Evolutionary conservation across 106 monocot genomes (phyloP).

Genomic region (Dioscorea zingiberensis): DNA sequence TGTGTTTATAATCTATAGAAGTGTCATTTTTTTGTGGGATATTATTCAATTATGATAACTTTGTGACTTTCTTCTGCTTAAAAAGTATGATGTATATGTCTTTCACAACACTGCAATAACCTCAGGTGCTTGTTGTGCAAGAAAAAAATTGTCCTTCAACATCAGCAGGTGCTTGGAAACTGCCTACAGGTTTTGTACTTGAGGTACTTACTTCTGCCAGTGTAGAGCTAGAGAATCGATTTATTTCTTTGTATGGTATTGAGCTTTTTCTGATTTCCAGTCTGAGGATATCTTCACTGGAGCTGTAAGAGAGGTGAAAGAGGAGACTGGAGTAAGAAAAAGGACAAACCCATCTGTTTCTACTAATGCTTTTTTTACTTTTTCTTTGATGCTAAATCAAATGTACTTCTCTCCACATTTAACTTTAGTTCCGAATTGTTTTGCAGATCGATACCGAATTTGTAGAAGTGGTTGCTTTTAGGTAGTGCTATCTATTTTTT

Average conservation of each 20-base stretch:
- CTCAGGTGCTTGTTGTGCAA: constrained; percentile 86
- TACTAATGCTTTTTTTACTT: no score
- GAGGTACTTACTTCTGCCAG: constrained; percentile 30
- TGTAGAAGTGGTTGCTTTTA: constrained; percentile 75
- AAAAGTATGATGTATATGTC: no score
- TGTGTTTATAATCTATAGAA: neutral
- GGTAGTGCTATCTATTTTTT: constrained; percentile 29
- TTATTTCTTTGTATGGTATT: neutral
- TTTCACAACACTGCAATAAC: neutral
- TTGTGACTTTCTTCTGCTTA: no score
- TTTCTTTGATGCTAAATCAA: no score
- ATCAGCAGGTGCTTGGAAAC: constrained; percentile 51
- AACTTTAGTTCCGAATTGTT: neutral
- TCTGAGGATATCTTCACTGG: constrained; percentile 82
- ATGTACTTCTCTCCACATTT: no score
- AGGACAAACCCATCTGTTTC: neutral
- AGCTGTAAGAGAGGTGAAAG: constrained; percentile 84
- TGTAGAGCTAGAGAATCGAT: neutral
- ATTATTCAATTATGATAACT: no score
- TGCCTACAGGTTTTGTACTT: constrained; percentile 84
- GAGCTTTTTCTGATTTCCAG: constrained; percentile 21
- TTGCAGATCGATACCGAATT: constrained; percentile 79
- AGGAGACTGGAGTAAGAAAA: constrained; percentile 91
- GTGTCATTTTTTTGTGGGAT: no score
- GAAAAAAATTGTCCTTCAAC: constrained; percentile 54